Evolutionary conservation across 2,329 filamentous ascomycete species (phyloP).

Genomic region (Colletotrichum noveboracense): DNA sequence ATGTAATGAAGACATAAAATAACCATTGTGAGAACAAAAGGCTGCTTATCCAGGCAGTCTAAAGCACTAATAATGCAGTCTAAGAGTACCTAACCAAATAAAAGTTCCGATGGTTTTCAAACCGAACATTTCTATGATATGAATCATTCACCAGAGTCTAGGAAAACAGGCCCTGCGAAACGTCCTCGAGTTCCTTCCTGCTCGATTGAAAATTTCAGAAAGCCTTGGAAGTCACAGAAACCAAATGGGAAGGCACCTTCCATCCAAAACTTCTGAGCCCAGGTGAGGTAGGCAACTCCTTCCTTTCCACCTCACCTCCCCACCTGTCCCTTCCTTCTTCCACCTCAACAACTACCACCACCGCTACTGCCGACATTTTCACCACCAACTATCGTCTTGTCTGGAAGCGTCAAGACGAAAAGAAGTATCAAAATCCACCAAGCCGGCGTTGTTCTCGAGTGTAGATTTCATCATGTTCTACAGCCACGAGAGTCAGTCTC

Average conservation of each 20-base stretch:
- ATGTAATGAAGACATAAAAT: background rate
- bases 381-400: background rate
- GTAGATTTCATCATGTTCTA: constrained; percentile 76
- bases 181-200: background rate
- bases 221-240: background rate
- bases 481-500: constrained; percentile 84
- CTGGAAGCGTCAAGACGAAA: background rate
- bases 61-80: background rate
- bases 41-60: rapidly evolving
- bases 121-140: no score
- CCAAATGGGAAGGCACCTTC: background rate
- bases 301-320: background rate
- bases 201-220: background rate
- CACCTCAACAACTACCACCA: background rate
- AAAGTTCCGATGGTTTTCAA: background rate
- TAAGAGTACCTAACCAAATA: background rate
- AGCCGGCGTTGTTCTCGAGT: background rate
- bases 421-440: background rate
- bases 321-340: background rate
- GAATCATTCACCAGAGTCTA: background rate
- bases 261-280: background rate
- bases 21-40: background rate
- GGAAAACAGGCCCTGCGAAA: background rate
- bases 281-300: background rate
- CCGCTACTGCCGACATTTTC: background rate